These are phyloP conservation scores for Cornus suecica DNA, from an alignment of 148 eudicot species.

Conservation along the genomic window DNA sequence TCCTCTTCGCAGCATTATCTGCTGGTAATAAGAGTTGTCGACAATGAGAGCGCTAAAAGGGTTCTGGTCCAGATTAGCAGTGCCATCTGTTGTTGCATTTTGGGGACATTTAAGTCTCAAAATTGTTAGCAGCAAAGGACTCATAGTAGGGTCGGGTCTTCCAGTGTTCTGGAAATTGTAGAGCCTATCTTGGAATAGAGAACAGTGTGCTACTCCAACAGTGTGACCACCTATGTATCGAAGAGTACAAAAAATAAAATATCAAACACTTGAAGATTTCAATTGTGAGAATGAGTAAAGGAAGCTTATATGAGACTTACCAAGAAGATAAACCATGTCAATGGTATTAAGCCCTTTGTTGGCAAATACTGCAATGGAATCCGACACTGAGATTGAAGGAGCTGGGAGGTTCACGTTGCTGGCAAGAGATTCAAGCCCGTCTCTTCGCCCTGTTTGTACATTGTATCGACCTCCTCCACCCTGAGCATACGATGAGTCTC, in stretches of 20 bases:
- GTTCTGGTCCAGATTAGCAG: slow-evolving; percentile 43
- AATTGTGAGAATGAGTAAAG: no score
- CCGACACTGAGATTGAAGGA: slow-evolving; percentile 38
- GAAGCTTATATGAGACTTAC: slow-evolving; percentile 9
- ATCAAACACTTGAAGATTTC: neutral
- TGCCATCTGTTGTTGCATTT: slow-evolving; percentile 12
- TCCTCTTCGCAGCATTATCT: slow-evolving; percentile 31
- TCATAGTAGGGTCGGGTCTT: slow-evolving; percentile 36
- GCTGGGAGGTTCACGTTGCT: slow-evolving; percentile 38
- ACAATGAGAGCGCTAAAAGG: slow-evolving; percentile 27
- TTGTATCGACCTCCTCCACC: slow-evolving; percentile 39
- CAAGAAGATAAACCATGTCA: slow-evolving; percentile 50
- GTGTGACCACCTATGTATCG: slow-evolving; percentile 57
- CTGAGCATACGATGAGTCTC: slow-evolving; percentile 16
- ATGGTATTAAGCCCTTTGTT: slow-evolving; percentile 25
- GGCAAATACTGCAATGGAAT: slow-evolving; percentile 23
- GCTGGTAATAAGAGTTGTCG: slow-evolving; percentile 44
- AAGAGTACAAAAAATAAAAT: neutral
- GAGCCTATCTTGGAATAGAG: slow-evolving; percentile 36
- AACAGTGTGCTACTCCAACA: slow-evolving; percentile 53
- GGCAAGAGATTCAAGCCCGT: slow-evolving; percentile 37
- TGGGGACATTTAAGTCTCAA: slow-evolving; percentile 37
- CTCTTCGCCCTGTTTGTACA: slow-evolving; percentile 55
- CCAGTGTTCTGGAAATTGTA: slow-evolving; percentile 41
- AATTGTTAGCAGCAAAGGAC: slow-evolving; percentile 9